Conservation (phyloP, 1,284 basidiomycete genomes). For the Apiotrichum gracile region DNA sequence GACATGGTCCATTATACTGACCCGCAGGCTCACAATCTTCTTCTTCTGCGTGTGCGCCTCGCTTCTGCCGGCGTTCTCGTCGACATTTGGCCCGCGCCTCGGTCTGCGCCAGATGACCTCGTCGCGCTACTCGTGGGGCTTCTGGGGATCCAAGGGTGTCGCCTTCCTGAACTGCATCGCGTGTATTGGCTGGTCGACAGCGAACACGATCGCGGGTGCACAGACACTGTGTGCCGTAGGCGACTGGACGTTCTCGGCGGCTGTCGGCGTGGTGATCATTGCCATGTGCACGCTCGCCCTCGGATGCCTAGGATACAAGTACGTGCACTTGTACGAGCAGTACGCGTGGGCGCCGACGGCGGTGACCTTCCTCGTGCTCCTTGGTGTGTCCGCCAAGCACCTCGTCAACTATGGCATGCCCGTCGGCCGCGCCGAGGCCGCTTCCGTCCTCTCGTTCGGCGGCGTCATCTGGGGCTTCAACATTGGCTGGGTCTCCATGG, state of each 20-base stretch:
- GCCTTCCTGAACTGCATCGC: slow-evolving; percentile 38
- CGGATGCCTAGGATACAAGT: slow-evolving; percentile 49
- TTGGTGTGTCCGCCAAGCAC: slow-evolving; percentile 33
- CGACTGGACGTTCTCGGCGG: slow-evolving; percentile 35
- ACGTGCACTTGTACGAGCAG: slow-evolving; percentile 47
- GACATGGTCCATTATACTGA: too few relatives aligned
- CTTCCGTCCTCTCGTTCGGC: slow-evolving; percentile 43
- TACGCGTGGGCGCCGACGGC: slow-evolving; percentile 49
- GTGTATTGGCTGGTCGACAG: slow-evolving; percentile 39
- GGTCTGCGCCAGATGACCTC: slow-evolving; percentile 47
- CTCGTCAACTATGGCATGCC: slow-evolving; percentile 31
- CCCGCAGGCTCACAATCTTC: slow-evolving; percentile 28
- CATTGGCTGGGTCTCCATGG: slow-evolving; percentile 45
- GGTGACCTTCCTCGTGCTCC: slow-evolving; percentile 44
- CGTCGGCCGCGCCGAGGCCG: slow-evolving; percentile 33
- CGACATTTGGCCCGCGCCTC: slow-evolving; percentile 37
- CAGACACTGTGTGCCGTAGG: slow-evolving; percentile 35
- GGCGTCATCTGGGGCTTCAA: slow-evolving; percentile 33
- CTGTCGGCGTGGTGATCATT: slow-evolving; percentile 41
- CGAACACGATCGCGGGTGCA: slow-evolving; percentile 47
- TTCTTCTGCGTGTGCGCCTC: slow-evolving; percentile 29
- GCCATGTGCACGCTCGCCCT: slow-evolving; percentile 45
- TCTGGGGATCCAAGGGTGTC: slow-evolving; percentile 35
- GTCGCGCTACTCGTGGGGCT: slow-evolving; percentile 47
- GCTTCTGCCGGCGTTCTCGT: slow-evolving; percentile 29